Evolutionary conservation across 2,329 filamentous ascomycete species (phyloP).

Genomic region (Sporothrix mexicana): DNA sequence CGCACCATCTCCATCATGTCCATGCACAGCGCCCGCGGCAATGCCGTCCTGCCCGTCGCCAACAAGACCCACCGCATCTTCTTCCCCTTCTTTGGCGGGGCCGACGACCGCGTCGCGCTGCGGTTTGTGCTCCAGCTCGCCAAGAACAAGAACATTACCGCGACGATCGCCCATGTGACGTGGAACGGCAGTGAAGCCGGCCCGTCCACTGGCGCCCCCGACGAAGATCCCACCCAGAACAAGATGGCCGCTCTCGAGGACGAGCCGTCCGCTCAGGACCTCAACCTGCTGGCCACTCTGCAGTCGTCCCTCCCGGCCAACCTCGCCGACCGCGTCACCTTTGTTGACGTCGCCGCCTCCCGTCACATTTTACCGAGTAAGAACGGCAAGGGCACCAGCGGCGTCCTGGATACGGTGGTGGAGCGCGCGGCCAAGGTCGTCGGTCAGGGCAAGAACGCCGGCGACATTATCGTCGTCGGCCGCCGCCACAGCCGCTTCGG

Average conservation of each 20-base stretch:
- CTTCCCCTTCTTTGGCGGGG: conserved; percentile 82
- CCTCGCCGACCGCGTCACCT: conserved; percentile 49
- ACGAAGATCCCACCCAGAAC: conserved; percentile 28
- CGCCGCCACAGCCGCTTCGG: conserved; percentile 51
- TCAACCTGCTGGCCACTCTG: conserved; percentile 46
- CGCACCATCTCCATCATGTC: conserved; percentile 63
- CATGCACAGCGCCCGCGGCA: conserved; percentile 63
- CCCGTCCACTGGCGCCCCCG: neutral
- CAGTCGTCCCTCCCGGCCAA: conserved; percentile 45
- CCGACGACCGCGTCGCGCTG: conserved; percentile 80
- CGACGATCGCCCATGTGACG: conserved; percentile 71
- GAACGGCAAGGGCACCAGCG: conserved; percentile 43
- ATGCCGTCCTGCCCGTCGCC: conserved; percentile 61
- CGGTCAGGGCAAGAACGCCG: conserved; percentile 66
- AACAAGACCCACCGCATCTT: conserved; percentile 83
- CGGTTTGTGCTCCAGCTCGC: conserved; percentile 83
- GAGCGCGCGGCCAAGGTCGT: conserved; percentile 64
- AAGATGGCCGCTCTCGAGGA: conserved; percentile 38
- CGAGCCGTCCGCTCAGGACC: conserved; percentile 46
- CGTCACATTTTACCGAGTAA: too few relatives aligned
- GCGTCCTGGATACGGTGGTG: conserved; percentile 54
- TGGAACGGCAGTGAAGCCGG: conserved; percentile 35
- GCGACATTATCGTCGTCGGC: conserved; percentile 73
- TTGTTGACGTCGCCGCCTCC: conserved; percentile 55
- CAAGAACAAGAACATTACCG: conserved; percentile 77